A percentile compares a stretch with the other conserved stretches of the same genome.
These are phyloP conservation scores for Hydnomerulius pinastri DNA, from an alignment of 768 basidiomycete species.

Conservation along the genomic window DNA sequence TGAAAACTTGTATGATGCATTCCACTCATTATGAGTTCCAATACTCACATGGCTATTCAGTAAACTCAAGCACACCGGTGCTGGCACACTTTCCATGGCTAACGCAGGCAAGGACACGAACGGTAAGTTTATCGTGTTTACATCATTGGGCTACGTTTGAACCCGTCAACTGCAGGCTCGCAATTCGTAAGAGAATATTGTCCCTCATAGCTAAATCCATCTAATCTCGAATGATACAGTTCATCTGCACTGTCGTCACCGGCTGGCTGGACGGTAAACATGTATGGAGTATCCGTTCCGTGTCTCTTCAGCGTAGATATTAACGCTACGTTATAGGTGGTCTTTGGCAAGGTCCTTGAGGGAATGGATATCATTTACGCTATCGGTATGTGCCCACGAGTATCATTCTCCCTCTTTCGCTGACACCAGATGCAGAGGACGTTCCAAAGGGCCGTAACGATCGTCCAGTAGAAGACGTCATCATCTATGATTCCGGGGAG, in stretches of 20 bases:
- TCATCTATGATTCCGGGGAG: slow-evolving; percentile 88
- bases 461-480: slow-evolving; percentile 73
- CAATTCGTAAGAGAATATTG: slow-evolving; percentile 90
- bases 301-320: neutral
- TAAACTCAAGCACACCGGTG: slow-evolving; percentile 92
- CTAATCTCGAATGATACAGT: slow-evolving; percentile 60
- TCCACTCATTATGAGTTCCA: neutral
- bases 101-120: slow-evolving; percentile 94
- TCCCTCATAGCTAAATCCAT: no score
- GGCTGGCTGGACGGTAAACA: slow-evolving; percentile 92
- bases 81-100: slow-evolving; percentile 92
- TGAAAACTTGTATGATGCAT: slow-evolving; percentile 80
- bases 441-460: slow-evolving; percentile 70
- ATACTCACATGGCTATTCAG: slow-evolving; percentile 40
- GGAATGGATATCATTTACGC: slow-evolving; percentile 84
- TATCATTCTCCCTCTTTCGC: neutral
- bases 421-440: slow-evolving; percentile 56
- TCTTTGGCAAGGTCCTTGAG: slow-evolving; percentile 90
- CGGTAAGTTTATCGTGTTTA: slow-evolving; percentile 44
- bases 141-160: neutral
- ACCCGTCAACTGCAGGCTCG: slow-evolving; percentile 53
- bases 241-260: slow-evolving; percentile 88
- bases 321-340: slow-evolving; percentile 57
- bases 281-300: slow-evolving; percentile 36
- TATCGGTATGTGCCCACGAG: slow-evolving; percentile 58